phyloP scores from a whole-genome alignment of 1,284 basidiomycete species.

The Pyrrhoderma noxium region DNA sequence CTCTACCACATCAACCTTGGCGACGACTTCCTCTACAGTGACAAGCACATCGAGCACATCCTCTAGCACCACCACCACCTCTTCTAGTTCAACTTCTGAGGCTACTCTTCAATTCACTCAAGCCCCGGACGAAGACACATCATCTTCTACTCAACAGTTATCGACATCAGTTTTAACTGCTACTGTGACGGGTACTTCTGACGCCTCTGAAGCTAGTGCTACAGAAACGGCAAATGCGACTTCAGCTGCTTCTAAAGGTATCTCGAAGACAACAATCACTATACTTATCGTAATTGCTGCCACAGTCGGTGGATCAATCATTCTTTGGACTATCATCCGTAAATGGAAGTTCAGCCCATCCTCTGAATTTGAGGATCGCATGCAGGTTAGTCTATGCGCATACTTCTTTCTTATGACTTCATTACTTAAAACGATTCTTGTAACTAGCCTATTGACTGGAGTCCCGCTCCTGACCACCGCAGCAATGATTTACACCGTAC shows the following conservation, averaged over 20 bases:
- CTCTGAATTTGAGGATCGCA: constrained; percentile 68
- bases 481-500: constrained; percentile 41
- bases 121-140: not conserved
- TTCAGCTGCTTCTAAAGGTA: constrained; percentile 12
- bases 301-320: constrained; percentile 56
- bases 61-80: constrained; percentile 16
- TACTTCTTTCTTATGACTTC: not conserved
- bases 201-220: constrained; percentile 20
- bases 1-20: constrained; percentile 20
- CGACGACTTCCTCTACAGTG: constrained; percentile 13
- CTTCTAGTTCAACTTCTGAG: constrained; percentile 19
- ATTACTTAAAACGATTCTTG: not conserved
- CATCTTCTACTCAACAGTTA: not conserved
- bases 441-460: constrained; percentile 68
- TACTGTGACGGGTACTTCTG: constrained; percentile 21
- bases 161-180: constrained; percentile 12
- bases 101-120: constrained; percentile 20
- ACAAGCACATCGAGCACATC: constrained; percentile 24
- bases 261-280: constrained; percentile 55
- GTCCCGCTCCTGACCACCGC: constrained; percentile 46
- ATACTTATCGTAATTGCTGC: constrained; percentile 66
- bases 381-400: constrained; percentile 1
- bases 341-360: constrained; percentile 86
- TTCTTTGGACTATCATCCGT: constrained; percentile 83
- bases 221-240: constrained; percentile 19